phyloP scores from a whole-genome alignment of 495 filamentous ascomycete genomes.

The Trichoderma parareesei region DNA sequence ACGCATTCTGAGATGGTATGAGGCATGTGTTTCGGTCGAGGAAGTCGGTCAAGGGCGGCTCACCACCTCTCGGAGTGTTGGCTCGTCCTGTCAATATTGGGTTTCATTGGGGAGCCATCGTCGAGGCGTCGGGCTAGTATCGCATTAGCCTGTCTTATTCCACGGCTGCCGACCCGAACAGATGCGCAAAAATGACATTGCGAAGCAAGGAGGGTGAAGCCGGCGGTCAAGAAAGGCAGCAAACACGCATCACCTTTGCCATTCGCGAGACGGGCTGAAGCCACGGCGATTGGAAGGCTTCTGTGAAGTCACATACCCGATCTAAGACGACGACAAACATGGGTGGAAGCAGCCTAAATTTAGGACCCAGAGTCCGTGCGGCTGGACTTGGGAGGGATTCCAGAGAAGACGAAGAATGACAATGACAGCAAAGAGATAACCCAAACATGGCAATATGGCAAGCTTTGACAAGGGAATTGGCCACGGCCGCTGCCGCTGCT shows the following conservation, averaged over 20 bases:
- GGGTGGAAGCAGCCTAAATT: not conserved
- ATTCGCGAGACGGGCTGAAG: not conserved
- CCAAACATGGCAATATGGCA: not conserved
- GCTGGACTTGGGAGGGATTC: not conserved
- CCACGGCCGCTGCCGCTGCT: not conserved
- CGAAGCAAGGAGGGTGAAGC: not conserved
- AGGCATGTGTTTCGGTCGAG: not conserved
- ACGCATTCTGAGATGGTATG: not conserved
- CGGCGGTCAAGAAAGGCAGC: conserved; percentile 6
- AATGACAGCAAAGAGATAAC: not conserved
- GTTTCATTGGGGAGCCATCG: not conserved
- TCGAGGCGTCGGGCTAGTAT: not conserved
- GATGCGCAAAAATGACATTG: not conserved
- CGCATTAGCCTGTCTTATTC: not conserved
- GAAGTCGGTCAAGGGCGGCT: not conserved
- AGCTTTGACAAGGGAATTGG: not conserved
- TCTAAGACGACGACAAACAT: not conserved
- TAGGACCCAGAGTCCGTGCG: conserved; percentile 8
- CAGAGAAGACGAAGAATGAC: not conserved
- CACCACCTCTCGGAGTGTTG: not conserved
- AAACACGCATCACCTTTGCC: not conserved
- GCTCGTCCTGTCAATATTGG: not conserved
- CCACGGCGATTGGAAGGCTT: not conserved
- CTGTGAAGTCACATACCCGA: not conserved
- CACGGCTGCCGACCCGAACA: not conserved